Evolutionary conservation across 345 rosid genomes (phyloP).

Genomic region (Bruguiera sexangula): DNA sequence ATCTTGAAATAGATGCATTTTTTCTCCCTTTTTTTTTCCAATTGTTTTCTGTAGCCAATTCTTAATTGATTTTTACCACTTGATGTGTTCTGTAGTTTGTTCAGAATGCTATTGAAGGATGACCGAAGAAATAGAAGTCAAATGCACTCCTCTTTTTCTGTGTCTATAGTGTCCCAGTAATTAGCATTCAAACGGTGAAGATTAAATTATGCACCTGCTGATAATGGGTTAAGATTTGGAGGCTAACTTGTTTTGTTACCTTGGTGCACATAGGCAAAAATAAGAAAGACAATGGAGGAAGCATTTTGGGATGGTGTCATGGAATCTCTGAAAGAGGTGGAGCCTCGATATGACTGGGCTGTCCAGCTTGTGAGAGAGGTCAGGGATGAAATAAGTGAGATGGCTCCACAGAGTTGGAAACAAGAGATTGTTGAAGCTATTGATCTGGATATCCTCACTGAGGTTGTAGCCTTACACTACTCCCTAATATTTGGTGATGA

Average conservation of each 20-base stretch:
- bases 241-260: constrained; percentile 6
- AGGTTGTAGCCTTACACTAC: constrained; percentile 39
- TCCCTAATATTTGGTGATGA: neutral
- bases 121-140: too few species aligned
- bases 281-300: constrained; percentile 73
- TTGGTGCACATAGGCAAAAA: constrained; percentile 45
- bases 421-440: constrained; percentile 61
- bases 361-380: constrained; percentile 79
- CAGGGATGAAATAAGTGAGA: constrained; percentile 78
- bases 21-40: neutral
- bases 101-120: too few species aligned
- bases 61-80: neutral
- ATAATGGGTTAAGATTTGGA: neutral
- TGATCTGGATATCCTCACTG: constrained; percentile 72
- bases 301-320: constrained; percentile 86
- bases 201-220: neutral
- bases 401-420: constrained; percentile 85
- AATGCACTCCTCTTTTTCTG: too few species aligned
- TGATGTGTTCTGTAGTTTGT: neutral
- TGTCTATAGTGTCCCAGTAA: too few species aligned
- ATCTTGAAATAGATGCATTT: neutral
- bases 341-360: constrained; percentile 62
- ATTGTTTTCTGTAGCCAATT: neutral
- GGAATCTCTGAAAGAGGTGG: constrained; percentile 60
- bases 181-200: too few species aligned